These are phyloP conservation scores for Tolypocladium cylindrosporum DNA, from an alignment of 2,329 filamentous ascomycete species.

Conservation along the genomic window DNA sequence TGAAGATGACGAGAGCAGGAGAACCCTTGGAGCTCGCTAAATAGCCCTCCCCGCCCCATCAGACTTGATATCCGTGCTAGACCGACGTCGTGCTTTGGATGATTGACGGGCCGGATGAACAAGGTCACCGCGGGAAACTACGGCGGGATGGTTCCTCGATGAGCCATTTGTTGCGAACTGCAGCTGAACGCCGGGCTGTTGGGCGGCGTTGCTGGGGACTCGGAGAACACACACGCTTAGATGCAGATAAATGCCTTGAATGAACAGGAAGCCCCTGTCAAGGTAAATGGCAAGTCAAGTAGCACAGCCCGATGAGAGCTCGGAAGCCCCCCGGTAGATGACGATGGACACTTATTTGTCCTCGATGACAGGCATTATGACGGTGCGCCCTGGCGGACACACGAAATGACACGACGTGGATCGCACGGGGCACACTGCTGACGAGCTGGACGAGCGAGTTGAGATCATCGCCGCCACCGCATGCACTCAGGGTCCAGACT, in stretches of 20 bases:
- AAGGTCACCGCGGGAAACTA: not conserved
- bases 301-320: not conserved
- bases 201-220: too few species aligned
- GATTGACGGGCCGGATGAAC: not conserved
- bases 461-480: not conserved
- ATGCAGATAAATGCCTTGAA: not conserved
- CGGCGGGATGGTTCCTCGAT: too few species aligned
- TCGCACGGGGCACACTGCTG: not conserved
- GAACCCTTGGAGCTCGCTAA: not conserved
- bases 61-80: not conserved
- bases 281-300: not conserved
- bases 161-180: not conserved
- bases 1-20: not conserved
- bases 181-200: not conserved
- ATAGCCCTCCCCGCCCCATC: not conserved
- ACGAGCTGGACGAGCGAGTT: not conserved
- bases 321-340: not conserved
- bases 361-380: not conserved
- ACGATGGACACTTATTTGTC: not conserved
- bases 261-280: not conserved
- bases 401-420: not conserved
- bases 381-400: not conserved
- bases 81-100: not conserved
- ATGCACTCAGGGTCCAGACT: not conserved
- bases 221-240: not conserved